A percentile compares a stretch with the other conserved stretches of the same genome.
phyloP scores from a whole-genome alignment of 2,329 filamentous ascomycete genomes.

The Colletotrichum lindemuthianum region DNA sequence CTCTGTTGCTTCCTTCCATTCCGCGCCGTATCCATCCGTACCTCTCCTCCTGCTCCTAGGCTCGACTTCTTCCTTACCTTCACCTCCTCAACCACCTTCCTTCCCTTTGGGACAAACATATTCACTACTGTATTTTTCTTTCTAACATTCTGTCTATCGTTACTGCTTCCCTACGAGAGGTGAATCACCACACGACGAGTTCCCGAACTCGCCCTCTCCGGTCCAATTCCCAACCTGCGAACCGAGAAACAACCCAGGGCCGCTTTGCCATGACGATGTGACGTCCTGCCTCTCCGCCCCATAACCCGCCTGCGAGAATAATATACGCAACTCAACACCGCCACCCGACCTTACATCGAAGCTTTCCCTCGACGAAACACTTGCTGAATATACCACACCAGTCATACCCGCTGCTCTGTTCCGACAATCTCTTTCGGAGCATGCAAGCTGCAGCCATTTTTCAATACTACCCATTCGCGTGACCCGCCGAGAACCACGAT shows the following conservation, averaged over 20 bases:
- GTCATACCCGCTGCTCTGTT: neutral
- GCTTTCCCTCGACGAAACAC: neutral
- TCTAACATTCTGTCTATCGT: neutral
- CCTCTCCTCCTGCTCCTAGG: conserved; percentile 26
- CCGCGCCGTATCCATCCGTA: conserved; percentile 12
- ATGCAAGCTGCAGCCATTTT: conserved; percentile 27
- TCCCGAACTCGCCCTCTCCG: conserved; percentile 8
- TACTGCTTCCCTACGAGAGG: conserved; percentile 10
- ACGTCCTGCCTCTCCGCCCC: conserved; percentile 35
- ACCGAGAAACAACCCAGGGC: conserved; percentile 7
- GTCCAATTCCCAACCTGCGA: conserved; percentile 7
- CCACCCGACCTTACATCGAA: conserved; percentile 3
- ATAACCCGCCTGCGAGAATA: conserved; percentile 32
- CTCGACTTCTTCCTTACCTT: conserved; percentile 30
- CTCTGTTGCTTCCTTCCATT: conserved; percentile 22
- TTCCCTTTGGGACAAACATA: conserved; percentile 15
- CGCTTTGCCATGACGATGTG: conserved; percentile 31
- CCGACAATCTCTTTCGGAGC: conserved; percentile 15
- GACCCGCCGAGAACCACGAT: conserved; percentile 47
- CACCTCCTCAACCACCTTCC: conserved; percentile 20
- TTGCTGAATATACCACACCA: neutral
- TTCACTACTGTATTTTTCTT: conserved; percentile 14
- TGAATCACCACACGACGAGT: conserved; percentile 2
- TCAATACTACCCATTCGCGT: conserved; percentile 22
- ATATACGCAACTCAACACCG: conserved; percentile 20